Percentiles rank a stretch among this genome's conserved stretches.
Evolutionary conservation across 1,139 yeast genomes (phyloP).

Genomic region (Candida sanyaensis): DNA sequence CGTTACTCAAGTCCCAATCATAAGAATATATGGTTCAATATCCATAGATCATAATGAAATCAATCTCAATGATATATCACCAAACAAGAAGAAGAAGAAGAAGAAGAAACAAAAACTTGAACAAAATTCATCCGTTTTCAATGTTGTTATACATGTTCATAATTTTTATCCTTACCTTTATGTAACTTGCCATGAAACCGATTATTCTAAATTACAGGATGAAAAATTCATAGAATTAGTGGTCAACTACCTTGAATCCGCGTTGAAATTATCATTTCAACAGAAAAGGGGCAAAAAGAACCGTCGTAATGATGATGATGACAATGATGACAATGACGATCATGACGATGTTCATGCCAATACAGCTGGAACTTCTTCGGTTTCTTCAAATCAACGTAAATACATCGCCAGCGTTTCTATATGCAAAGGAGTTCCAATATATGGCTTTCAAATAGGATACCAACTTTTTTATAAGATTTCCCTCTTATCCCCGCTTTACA

Average conservation of each 20-base stretch:
- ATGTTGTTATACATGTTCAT: slow-evolving; percentile 66
- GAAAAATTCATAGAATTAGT: slow-evolving; percentile 15
- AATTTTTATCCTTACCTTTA: slow-evolving; percentile 83
- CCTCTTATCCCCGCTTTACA: slow-evolving; percentile 63
- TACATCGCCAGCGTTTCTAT: slow-evolving; percentile 69
- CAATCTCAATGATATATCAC: slow-evolving; percentile 1
- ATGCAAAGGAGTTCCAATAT: slow-evolving; percentile 78
- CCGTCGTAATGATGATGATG: slow-evolving; percentile 14
- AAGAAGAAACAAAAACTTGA: slow-evolving; percentile 7
- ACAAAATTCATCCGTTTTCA: slow-evolving; percentile 18
- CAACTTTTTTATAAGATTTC: slow-evolving; percentile 66
- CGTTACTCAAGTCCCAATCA: slow-evolving; percentile 64
- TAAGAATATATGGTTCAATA: slow-evolving; percentile 74
- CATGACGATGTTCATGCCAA: no score
- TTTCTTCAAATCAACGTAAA: slow-evolving; percentile 18
- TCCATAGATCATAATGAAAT: slow-evolving; percentile 23
- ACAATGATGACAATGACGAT: slow-evolving; percentile 9
- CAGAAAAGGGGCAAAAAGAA: slow-evolving; percentile 12
- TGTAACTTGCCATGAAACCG: slow-evolving; percentile 45
- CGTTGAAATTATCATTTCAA: slow-evolving; percentile 20
- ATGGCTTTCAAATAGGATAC: slow-evolving; percentile 77
- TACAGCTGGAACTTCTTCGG: neutral
- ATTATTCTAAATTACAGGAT: slow-evolving; percentile 13
- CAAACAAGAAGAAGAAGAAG: slow-evolving; percentile 8
- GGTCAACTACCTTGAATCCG: slow-evolving; percentile 20